Percentiles rank a stretch among this genome's conserved stretches.
Conservation (phyloP, 306 rosid genomes). For the Dalbergia oliveri region DNA sequence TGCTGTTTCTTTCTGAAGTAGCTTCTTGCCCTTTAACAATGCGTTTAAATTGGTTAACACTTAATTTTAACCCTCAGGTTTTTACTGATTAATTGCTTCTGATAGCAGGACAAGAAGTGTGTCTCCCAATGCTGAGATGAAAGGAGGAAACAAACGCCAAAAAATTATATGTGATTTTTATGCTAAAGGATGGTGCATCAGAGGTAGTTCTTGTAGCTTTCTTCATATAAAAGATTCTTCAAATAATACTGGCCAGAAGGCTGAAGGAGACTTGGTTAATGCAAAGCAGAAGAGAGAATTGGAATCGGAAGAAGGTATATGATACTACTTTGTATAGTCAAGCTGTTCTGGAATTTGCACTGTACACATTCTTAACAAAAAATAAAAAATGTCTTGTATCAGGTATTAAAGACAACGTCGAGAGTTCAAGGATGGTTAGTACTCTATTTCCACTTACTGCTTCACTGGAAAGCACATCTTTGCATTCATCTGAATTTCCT, state of each 20-base stretch:
- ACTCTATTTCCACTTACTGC: slow-evolving; percentile 54
- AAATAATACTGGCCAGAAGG: slow-evolving; percentile 50
- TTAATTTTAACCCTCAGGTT: slow-evolving; percentile 56
- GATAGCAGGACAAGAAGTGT: slow-evolving; percentile 54
- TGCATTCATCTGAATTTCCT: slow-evolving; percentile 52
- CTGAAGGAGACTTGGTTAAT: slow-evolving; percentile 59
- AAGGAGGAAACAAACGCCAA: slow-evolving; percentile 62
- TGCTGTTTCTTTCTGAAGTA: slow-evolving; percentile 38
- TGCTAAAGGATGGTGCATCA: slow-evolving; percentile 96
- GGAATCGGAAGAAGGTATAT: slow-evolving; percentile 78
- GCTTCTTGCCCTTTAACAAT: slow-evolving; percentile 44
- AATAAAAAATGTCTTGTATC: slow-evolving; percentile 53
- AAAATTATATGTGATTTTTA: slow-evolving; percentile 73
- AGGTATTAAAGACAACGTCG: slow-evolving; percentile 59
- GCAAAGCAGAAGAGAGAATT: slow-evolving; percentile 58
- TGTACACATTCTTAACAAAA: slow-evolving; percentile 43
- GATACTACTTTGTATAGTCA: slow-evolving; percentile 43
- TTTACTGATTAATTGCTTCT: slow-evolving; percentile 62
- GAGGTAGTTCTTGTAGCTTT: slow-evolving; percentile 88
- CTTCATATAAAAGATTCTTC: slow-evolving; percentile 71
- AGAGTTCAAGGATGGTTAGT: slow-evolving; percentile 59
- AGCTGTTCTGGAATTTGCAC: slow-evolving; percentile 50
- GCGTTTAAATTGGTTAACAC: slow-evolving; percentile 44
- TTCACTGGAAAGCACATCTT: slow-evolving; percentile 46
- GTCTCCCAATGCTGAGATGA: slow-evolving; percentile 66